Conservation (phyloP, 192 early-diverging fungal species). For the Gonapodya prolifera region DNA sequence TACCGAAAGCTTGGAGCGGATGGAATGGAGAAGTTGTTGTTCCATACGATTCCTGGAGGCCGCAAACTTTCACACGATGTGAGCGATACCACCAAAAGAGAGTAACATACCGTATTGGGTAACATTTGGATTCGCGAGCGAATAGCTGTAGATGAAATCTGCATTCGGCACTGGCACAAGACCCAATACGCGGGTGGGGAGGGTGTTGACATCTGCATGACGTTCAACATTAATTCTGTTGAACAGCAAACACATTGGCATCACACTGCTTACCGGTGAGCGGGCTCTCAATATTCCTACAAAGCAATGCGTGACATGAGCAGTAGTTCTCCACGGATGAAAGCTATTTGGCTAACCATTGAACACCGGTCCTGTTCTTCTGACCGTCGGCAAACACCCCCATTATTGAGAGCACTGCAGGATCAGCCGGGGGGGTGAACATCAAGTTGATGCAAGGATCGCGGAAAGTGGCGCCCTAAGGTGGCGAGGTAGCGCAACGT, state of each 20-base stretch:
- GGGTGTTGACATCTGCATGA: slow-evolving; percentile 12
- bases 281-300: slow-evolving; percentile 14
- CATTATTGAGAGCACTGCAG: not conserved
- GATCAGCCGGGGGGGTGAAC: slow-evolving; percentile 32
- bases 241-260: slow-evolving; percentile 10
- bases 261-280: slow-evolving; percentile 11
- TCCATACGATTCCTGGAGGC: slow-evolving; percentile 18
- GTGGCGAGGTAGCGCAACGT: slow-evolving; percentile 11
- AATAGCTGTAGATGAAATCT: slow-evolving; percentile 57
- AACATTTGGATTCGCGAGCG: slow-evolving; percentile 48
- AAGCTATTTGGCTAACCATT: not conserved
- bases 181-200: slow-evolving; percentile 21
- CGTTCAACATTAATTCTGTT: slow-evolving; percentile 8
- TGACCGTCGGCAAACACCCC: not conserved
- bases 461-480: slow-evolving; percentile 24
- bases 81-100: not conserved
- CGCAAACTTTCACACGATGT: not conserved
- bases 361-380: not conserved
- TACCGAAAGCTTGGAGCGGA: slow-evolving; percentile 47
- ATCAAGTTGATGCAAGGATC: slow-evolving; percentile 47
- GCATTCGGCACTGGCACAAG: slow-evolving; percentile 38
- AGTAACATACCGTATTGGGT: slow-evolving; percentile 38
- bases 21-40: slow-evolving; percentile 14
- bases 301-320: slow-evolving; percentile 3
- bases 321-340: slow-evolving; percentile 6